Percentiles rank a stretch among this genome's conserved stretches.
Evolutionary conservation across 2,329 filamentous ascomycete species (phyloP).

Genomic region (Diplodia seriata): DNA sequence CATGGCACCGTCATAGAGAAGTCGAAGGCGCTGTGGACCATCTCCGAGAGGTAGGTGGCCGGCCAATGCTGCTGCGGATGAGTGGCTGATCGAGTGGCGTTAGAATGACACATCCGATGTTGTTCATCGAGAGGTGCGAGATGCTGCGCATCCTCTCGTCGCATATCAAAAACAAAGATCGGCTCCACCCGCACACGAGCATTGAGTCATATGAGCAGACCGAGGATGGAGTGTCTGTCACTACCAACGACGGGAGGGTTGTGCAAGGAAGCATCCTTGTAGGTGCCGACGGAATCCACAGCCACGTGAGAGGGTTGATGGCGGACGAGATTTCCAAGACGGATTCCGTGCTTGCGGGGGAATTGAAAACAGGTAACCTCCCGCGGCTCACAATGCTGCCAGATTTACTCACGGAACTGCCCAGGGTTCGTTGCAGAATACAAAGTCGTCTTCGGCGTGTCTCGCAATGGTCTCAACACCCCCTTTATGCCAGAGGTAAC

Average conservation of each 20-base stretch:
- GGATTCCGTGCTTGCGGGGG: background rate
- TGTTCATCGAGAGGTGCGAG: constrained; percentile 9
- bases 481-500: background rate
- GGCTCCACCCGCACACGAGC: constrained; percentile 32
- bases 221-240: constrained; percentile 33
- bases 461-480: background rate
- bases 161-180: constrained; percentile 36
- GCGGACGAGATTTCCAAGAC: constrained; percentile 17
- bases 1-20: background rate
- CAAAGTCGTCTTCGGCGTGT: constrained; percentile 3
- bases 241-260: constrained; percentile 34
- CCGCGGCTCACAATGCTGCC: background rate
- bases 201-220: background rate
- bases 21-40: background rate
- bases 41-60: background rate
- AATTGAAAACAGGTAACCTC: background rate
- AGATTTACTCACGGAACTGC: background rate
- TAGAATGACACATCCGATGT: background rate
- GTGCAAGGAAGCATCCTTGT: constrained; percentile 16
- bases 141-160: constrained; percentile 31
- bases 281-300: constrained; percentile 27
- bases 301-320: constrained; percentile 15
- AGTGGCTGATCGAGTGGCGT: background rate
- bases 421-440: background rate
- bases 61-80: background rate